Conservation (phyloP, 345 rosid genomes). For the Angophora floribunda region DNA sequence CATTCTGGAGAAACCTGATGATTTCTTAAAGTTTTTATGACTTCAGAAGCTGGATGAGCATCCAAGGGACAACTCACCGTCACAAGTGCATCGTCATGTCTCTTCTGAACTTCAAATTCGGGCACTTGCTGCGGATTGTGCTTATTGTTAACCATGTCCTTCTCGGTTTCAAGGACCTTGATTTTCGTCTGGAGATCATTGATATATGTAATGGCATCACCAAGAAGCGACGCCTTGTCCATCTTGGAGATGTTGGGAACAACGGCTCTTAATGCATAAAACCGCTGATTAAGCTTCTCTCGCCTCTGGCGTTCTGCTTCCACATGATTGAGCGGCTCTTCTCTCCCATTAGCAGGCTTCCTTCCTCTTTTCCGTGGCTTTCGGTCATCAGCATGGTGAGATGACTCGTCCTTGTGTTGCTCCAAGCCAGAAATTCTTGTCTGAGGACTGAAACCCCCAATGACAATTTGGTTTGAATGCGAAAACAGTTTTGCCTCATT, state of each 20-base stretch:
- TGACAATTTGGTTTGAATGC: conserved; percentile 22
- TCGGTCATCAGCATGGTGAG: conserved; percentile 50
- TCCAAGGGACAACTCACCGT: conserved; percentile 69
- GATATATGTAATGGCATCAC: conserved; percentile 79
- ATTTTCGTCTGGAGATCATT: conserved; percentile 79
- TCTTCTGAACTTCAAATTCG: conserved; percentile 62
- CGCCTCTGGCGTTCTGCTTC: conserved; percentile 97
- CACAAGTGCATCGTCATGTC: conserved; percentile 72
- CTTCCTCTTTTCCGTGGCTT: conserved; percentile 96
- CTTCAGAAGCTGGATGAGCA: conserved; percentile 58
- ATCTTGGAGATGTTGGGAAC: conserved; percentile 95
- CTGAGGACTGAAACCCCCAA: conserved; percentile 28
- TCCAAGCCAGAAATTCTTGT: conserved; percentile 29
- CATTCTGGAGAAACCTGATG: conserved; percentile 62
- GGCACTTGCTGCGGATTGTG: conserved; percentile 32
- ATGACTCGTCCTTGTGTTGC: conserved; percentile 54
- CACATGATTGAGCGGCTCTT: conserved; percentile 91
- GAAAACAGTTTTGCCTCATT: conserved; percentile 44
- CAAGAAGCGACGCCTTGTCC: conserved; percentile 94
- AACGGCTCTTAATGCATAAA: conserved; percentile 84
- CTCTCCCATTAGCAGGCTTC: conserved; percentile 96
- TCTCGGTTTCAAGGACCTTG: conserved; percentile 68
- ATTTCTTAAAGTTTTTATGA: conserved; percentile 54
- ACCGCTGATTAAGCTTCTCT: conserved; percentile 94
- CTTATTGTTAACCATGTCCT: conserved; percentile 32